phyloP scores from a whole-genome alignment of 257 asterid genomes.

The Cinchona pubescens region DNA sequence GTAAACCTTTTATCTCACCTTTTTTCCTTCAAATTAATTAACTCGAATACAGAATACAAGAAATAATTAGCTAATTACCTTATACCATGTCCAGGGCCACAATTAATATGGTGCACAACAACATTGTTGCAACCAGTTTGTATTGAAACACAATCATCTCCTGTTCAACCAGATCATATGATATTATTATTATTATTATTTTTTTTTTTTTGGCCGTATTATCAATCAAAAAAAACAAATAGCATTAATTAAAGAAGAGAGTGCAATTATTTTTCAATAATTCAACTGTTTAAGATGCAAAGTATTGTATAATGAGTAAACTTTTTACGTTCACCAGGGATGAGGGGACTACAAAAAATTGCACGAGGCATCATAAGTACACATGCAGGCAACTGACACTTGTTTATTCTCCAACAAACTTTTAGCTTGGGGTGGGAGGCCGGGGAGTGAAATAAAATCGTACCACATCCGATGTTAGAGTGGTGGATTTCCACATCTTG shows the following conservation, averaged over 20 bases:
- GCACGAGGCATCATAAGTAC: neutral
- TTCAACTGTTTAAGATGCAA: too few relatives aligned
- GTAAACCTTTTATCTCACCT: neutral
- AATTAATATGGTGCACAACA: conserved; percentile 61
- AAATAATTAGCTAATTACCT: conserved; percentile 48
- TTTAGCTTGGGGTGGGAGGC: neutral
- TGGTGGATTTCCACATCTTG: conserved; percentile 69
- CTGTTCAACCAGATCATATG: conserved; percentile 29
- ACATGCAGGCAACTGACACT: neutral
- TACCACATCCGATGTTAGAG: conserved; percentile 65
- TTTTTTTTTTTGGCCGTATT: too few relatives aligned
- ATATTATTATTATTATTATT: too few relatives aligned
- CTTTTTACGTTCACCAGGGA: neutral
- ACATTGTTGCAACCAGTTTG: conserved; percentile 79
- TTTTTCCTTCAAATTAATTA: too few relatives aligned
- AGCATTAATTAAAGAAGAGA: neutral
- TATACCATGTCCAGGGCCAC: conserved; percentile 95
- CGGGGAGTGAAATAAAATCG: neutral
- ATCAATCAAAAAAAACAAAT: neutral
- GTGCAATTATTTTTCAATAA: too few relatives aligned
- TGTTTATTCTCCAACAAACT: neutral
- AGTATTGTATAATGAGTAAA: too few relatives aligned
- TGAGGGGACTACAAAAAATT: neutral
- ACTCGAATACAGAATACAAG: neutral
- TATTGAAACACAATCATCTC: conserved; percentile 86